Percentiles rank a stretch among this genome's conserved stretches.
Conservation (phyloP, 768 basidiomycete genomes). For the Agrocybe praecox region DNA sequence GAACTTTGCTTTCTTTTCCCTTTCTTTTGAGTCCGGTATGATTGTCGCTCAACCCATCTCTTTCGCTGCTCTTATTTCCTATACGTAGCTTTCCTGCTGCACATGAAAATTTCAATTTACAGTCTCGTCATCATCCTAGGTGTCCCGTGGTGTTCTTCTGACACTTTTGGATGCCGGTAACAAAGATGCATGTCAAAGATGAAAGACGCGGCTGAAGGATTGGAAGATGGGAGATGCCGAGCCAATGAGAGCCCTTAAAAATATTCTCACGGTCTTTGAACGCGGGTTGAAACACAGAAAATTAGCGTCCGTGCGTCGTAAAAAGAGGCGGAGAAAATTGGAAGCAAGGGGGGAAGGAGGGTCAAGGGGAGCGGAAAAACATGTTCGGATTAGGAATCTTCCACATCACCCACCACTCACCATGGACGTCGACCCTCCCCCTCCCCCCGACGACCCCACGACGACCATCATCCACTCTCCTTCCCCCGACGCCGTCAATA, state of each 20-base stretch:
- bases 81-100: no score
- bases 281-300: constrained; percentile 7
- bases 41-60: no score
- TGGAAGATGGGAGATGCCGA: constrained; percentile 42
- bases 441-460: constrained; percentile 13
- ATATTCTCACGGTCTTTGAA: constrained; percentile 15
- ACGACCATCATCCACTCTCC: constrained; percentile 36
- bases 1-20: no score
- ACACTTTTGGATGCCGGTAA: no score
- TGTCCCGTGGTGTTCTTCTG: no score
- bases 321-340: constrained; percentile 23
- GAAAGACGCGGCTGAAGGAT: constrained; percentile 13
- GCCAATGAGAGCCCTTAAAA: constrained; percentile 32
- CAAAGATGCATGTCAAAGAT: no score
- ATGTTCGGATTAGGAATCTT: constrained; percentile 23
- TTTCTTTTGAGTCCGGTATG: no score
- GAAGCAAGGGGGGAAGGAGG: constrained; percentile 11
- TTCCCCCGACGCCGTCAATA: not conserved
- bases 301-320: constrained; percentile 27
- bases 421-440: constrained; percentile 11
- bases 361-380: constrained; percentile 12
- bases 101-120: no score
- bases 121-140: no score
- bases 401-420: constrained; percentile 19
- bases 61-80: no score